These are phyloP conservation scores for Neofusicoccum umdonicola DNA, from an alignment of 2,329 filamentous ascomycete species.

Conservation along the genomic window DNA sequence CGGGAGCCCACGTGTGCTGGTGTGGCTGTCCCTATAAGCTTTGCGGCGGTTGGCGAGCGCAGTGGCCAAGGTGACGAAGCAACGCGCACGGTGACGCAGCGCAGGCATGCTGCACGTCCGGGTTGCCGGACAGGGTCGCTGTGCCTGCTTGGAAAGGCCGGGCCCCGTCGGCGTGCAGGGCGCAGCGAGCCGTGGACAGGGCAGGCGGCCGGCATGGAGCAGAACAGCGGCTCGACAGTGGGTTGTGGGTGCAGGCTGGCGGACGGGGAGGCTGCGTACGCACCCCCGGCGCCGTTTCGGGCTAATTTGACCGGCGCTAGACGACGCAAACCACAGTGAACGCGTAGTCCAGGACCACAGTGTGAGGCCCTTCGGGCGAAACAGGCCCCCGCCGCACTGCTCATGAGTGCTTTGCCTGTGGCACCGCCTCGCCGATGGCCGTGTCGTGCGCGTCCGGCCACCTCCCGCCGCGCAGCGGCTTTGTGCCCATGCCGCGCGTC, in stretches of 20 bases:
- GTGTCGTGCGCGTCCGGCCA: neutral
- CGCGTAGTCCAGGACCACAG: conserved; percentile 3
- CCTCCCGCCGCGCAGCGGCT: neutral
- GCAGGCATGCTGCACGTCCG: no score
- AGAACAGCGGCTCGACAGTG: no score
- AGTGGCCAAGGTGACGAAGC: conserved; percentile 4
- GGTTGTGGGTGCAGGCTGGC: neutral
- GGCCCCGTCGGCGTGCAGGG: no score
- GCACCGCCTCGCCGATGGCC: neutral
- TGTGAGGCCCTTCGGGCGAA: neutral
- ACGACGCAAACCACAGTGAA: conserved; percentile 4
- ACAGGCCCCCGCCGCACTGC: neutral
- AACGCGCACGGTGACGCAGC: neutral
- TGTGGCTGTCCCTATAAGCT: neutral
- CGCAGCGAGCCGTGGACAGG: no score
- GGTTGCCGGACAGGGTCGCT: no score
- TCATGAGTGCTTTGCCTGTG: neutral
- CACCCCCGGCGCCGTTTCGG: neutral
- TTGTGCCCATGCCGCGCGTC: conserved; percentile 5
- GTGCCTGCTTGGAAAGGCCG: no score
- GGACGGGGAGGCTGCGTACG: neutral
- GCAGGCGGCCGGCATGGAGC: no score
- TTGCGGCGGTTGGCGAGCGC: neutral
- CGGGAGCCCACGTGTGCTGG: neutral
- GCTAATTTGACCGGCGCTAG: conserved; percentile 7